Evolutionary conservation across 106 monocot species (phyloP), one percentile per base, ranked within the genome.

Genomic region (Acanthochlamys bracteata): DNA sequence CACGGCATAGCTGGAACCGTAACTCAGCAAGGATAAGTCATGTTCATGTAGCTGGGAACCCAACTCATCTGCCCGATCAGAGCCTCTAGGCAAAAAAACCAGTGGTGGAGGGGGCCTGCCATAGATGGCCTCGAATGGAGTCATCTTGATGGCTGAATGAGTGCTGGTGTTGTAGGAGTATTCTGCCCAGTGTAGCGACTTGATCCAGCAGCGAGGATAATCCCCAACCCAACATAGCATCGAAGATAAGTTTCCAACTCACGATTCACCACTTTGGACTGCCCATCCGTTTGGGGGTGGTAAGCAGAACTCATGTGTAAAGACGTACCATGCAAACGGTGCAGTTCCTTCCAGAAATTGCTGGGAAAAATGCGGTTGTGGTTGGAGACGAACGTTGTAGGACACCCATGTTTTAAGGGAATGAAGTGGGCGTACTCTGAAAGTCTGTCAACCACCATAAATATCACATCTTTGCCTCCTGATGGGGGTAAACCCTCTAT

Each of bases 101-200:
- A 33, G 33, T 33, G 33, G 33, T 33, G 33, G 33, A 33, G 33
- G 33, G 33, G 33, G 33, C n/a, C 59, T 24, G 24, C 59, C 22
- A 59, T 59, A 59, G 9, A 59, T 4, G 9, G 13, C 59, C 33
- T 59, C 59, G 17, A 59, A 59, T 13, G 59, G 59, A 26, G 24
- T 59, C 25, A 24, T 59, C 14, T 20, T 26, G 1, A 16, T 39
- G 6, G 39, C 11, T 8, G 4, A 1, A 60, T 39, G 25, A 39
- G 17, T 39, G n/a, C 23, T 11, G 1, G 7, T 27, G 15, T 60
- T 60, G 16, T 60, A 60, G 7, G 23, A 27, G 8, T 11, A 60
- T 17, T 60, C 11, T 13, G 24, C 4, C 15, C 40, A 39, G 16
- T 16, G 61, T 7, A 61, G 7, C 4, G 4, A 61, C 8, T 8